Evolutionary conservation across 345 rosid species (phyloP).

Genomic region (Gossypium turneri): DNA sequence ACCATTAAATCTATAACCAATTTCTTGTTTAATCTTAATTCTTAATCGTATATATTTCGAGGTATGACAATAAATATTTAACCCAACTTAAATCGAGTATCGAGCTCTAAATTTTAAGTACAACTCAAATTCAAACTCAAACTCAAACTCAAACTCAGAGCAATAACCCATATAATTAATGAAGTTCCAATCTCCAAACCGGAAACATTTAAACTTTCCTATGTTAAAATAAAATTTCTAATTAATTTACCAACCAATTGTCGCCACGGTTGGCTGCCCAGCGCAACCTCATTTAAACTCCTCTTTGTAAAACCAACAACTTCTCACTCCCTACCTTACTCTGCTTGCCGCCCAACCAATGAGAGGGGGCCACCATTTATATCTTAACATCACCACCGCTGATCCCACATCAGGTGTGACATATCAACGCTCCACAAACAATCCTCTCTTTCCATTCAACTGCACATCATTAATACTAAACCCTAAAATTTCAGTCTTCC

Average conservation of each 20-base stretch:
- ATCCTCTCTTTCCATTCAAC: constrained; percentile 6
- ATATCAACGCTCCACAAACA: background rate
- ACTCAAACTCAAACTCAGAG: too few relatives aligned
- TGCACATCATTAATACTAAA: constrained; percentile 1
- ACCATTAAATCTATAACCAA: too few relatives aligned
- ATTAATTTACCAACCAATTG: background rate
- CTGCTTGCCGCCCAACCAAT: constrained; percentile 18
- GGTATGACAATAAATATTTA: too few relatives aligned
- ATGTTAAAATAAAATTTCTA: too few relatives aligned
- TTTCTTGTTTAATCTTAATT: too few relatives aligned
- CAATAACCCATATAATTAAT: too few relatives aligned
- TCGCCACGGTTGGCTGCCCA: background rate
- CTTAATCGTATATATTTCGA: fast-evolving
- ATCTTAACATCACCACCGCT: constrained; percentile 13
- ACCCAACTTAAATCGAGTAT: too few relatives aligned
- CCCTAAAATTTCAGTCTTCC: background rate
- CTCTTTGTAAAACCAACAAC: background rate
- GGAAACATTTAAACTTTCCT: too few relatives aligned
- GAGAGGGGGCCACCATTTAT: constrained; percentile 1
- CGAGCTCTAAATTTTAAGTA: too few relatives aligned
- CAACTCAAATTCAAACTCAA: too few relatives aligned
- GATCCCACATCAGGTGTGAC: background rate
- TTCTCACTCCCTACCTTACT: background rate
- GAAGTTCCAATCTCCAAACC: too few relatives aligned
- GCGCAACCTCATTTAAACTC: background rate